These are phyloP conservation scores for Fistulina hepatica DNA, from an alignment of 1,284 basidiomycete species.

Conservation along the genomic window DNA sequence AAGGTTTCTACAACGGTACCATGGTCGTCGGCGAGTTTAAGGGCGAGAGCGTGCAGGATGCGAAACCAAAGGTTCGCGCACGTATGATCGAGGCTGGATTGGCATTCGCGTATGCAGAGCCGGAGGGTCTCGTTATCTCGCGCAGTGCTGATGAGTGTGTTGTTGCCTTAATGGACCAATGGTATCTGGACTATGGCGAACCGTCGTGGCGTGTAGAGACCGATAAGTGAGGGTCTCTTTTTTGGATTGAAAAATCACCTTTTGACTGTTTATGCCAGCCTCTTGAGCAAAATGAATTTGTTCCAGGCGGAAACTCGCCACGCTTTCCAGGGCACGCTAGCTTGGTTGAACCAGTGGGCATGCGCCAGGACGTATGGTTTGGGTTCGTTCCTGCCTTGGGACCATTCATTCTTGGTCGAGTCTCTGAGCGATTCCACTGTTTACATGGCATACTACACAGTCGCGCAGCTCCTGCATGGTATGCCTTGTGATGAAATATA, in stretches of 20 bases:
- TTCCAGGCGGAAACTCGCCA: slow-evolving; percentile 86
- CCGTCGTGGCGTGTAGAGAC: slow-evolving; percentile 77
- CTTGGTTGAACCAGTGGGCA: slow-evolving; percentile 98
- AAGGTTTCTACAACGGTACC: slow-evolving; percentile 91
- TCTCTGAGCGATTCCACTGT: slow-evolving; percentile 96
- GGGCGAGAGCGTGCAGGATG: slow-evolving; percentile 81
- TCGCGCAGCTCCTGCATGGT: slow-evolving; percentile 85
- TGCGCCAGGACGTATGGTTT: slow-evolving; percentile 96
- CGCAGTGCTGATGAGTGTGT: slow-evolving; percentile 93
- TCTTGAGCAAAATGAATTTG: slow-evolving; percentile 82
- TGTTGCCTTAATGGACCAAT: slow-evolving; percentile 97
- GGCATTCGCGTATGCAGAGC: slow-evolving; percentile 92
- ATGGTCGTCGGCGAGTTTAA: slow-evolving; percentile 89
- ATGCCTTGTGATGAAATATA: slow-evolving; percentile 19
- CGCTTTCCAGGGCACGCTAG: slow-evolving; percentile 84
- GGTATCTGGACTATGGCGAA: slow-evolving; percentile 99
- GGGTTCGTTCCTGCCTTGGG: slow-evolving; percentile 95
- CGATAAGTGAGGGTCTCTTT: slow-evolving; percentile 52
- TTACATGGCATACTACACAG: slow-evolving; percentile 98
- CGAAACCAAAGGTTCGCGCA: slow-evolving; percentile 82
- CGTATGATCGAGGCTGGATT: slow-evolving; percentile 72
- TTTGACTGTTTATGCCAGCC: slow-evolving; percentile 30
- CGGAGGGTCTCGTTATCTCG: slow-evolving; percentile 86
- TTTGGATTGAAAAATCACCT: not conserved
- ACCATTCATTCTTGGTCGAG: slow-evolving; percentile 93